A percentile compares a stretch with the other conserved stretches of the same genome.
These are phyloP conservation scores for Eucalyptus viminalis DNA, from an alignment of 345 rosid species.

Conservation along the genomic window DNA sequence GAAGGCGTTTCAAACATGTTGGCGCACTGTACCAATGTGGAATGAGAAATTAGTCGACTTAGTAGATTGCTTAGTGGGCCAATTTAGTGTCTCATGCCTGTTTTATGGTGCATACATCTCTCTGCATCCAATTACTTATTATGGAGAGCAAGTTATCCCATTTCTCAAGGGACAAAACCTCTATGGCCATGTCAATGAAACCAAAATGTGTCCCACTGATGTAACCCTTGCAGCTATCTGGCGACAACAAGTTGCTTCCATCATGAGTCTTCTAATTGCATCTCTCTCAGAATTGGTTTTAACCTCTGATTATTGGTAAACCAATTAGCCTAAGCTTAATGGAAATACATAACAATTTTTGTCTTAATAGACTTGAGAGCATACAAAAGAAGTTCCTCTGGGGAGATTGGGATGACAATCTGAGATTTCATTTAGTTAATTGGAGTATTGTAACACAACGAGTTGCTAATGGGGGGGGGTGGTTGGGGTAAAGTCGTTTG, in stretches of 20 bases:
- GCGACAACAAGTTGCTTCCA: no score
- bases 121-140: no score
- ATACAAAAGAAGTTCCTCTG: background rate
- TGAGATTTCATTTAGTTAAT: background rate
- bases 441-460: background rate
- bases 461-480: background rate
- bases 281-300: no score
- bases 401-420: background rate
- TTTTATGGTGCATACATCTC: background rate
- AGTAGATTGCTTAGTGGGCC: background rate
- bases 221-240: no score
- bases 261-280: no score
- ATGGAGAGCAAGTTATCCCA: no score
- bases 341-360: no score
- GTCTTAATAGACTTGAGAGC: background rate
- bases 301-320: no score
- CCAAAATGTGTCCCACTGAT: no score
- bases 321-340: no score
- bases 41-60: background rate
- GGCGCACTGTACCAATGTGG: background rate
- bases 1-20: background rate
- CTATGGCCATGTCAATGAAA: no score
- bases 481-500: background rate
- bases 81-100: background rate
- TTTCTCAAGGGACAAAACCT: no score